A percentile compares a stretch with the other conserved stretches of the same genome.
phyloP scores from a whole-genome alignment of 148 eudicot species.

The Cornus florida region DNA sequence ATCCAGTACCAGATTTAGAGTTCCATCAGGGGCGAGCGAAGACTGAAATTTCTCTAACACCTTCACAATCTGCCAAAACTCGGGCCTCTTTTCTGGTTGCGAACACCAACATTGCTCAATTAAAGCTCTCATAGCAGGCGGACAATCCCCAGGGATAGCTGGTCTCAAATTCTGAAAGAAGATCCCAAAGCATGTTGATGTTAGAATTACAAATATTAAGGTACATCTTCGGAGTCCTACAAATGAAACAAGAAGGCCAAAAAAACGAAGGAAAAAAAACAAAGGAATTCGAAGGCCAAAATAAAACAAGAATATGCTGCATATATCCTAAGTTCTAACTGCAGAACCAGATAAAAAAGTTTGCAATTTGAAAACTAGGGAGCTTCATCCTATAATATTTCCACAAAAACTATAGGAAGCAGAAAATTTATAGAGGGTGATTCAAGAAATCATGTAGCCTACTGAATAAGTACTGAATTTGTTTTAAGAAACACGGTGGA shows the following conservation, averaged over 20 bases:
- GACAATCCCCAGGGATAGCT: conserved; percentile 60
- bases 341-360: not conserved
- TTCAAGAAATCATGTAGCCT: not conserved
- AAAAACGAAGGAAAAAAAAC: too few species aligned
- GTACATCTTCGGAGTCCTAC: not conserved
- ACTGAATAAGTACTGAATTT: too few species aligned
- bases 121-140: conserved; percentile 69
- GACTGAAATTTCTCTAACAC: conserved; percentile 71
- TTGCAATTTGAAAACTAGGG: not conserved
- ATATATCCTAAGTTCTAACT: not conserved
- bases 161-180: conserved; percentile 78
- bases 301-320: not conserved
- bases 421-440: too few species aligned
- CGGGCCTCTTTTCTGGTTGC: conserved; percentile 85
- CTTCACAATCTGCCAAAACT: conserved; percentile 88
- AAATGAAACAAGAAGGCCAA: conserved; percentile 8
- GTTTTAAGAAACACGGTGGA: too few species aligned
- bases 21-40: conserved; percentile 61
- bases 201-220: conserved; percentile 10
- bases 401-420: too few species aligned
- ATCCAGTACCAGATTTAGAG: conserved; percentile 48
- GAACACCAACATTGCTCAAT: conserved; percentile 90
- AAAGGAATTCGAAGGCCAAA: not conserved
- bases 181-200: conserved; percentile 11
- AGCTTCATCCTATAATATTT: not conserved